Conservation (phyloP, 164 flowering plant species). For the Stephania yunnanensis region DNA sequence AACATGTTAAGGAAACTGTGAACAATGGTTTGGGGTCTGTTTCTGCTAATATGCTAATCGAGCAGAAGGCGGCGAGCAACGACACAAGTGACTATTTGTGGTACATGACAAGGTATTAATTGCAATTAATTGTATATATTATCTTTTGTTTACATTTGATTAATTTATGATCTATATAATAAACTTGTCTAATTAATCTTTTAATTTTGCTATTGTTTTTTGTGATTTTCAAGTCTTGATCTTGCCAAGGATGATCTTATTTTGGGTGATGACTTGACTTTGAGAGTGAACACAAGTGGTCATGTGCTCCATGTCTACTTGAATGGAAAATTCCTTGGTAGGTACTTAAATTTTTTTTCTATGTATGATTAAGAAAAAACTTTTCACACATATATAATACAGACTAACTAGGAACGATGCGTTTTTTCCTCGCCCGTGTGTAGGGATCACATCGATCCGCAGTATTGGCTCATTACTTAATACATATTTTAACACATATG, state of each 20-base stretch:
- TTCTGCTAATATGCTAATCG: constrained; percentile 28
- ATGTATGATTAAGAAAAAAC: background rate
- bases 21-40: constrained; percentile 32
- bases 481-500: too few relatives aligned
- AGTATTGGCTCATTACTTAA: too few relatives aligned
- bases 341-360: background rate
- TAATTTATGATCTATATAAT: background rate
- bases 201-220: background rate
- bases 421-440: too few relatives aligned
- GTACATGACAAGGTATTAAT: constrained; percentile 9
- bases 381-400: background rate
- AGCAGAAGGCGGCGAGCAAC: constrained; percentile 39
- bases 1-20: constrained; percentile 5
- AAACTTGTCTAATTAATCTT: background rate
- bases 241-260: constrained; percentile 25
- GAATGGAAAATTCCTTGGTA: constrained; percentile 50
- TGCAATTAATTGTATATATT: background rate
- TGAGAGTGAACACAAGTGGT: constrained; percentile 52
- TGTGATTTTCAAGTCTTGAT: constrained; percentile 22
- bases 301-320: constrained; percentile 59
- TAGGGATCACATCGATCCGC: too few relatives aligned
- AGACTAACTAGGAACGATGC: background rate
- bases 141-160: background rate
- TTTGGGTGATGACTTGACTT: constrained; percentile 27
- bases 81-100: constrained; percentile 61